Evolutionary conservation across 1,284 basidiomycete species (phyloP).

Genomic region (Leccinum griseonigrum): DNA sequence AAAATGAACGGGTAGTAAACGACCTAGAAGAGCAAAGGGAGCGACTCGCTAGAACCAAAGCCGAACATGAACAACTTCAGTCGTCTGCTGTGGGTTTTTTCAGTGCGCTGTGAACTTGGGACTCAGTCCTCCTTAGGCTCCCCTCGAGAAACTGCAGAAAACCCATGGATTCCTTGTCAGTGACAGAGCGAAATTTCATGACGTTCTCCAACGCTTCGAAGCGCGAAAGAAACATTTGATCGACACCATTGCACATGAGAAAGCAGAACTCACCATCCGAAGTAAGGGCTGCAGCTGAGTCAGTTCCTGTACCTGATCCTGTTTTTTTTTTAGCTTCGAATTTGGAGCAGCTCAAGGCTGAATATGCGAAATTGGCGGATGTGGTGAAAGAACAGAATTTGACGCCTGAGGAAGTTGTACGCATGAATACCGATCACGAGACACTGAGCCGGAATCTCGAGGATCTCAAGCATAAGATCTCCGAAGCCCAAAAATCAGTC

Average conservation of each 20-base stretch:
- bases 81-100: conserved; percentile 50
- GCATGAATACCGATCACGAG: conserved; percentile 86
- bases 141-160: conserved; percentile 57
- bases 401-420: conserved; percentile 78
- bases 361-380: conserved; percentile 59
- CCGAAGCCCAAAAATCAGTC: conserved; percentile 65
- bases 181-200: conserved; percentile 70
- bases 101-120: neutral
- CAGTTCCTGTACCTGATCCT: conserved; percentile 7
- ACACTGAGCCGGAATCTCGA: conserved; percentile 66
- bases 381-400: conserved; percentile 83
- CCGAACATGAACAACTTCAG: conserved; percentile 57
- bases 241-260: conserved; percentile 60
- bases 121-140: conserved; percentile 47
- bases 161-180: conserved; percentile 55
- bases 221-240: conserved; percentile 59
- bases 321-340: conserved; percentile 43
- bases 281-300: conserved; percentile 34
- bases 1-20: conserved; percentile 58
- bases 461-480: conserved; percentile 71
- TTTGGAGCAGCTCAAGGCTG: conserved; percentile 57
- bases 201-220: conserved; percentile 63
- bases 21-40: conserved; percentile 59
- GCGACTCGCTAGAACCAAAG: conserved; percentile 43
- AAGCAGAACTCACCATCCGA: conserved; percentile 55